phyloP scores from a whole-genome alignment of 257 asterid species.

The Solanum virginianum region DNA sequence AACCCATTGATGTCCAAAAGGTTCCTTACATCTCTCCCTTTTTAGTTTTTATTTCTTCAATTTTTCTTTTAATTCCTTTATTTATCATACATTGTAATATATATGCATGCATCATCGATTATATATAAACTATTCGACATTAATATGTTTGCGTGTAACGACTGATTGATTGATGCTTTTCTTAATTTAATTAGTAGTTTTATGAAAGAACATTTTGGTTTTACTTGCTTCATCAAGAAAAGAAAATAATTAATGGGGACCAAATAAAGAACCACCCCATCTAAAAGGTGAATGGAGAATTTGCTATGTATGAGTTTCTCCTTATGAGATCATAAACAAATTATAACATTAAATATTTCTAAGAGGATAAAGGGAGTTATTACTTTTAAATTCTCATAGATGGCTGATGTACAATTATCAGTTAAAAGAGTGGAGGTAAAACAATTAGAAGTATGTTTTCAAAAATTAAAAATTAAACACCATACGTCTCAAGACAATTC shows the following conservation, averaged over 20 bases:
- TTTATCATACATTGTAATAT: not conserved
- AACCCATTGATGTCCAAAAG: constrained; percentile 54
- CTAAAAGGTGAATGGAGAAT: not conserved
- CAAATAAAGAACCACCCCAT: not conserved
- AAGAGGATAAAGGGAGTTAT: not conserved
- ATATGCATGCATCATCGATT: not conserved
- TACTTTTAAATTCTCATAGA: not conserved
- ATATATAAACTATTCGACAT: not conserved
- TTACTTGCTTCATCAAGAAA: not conserved
- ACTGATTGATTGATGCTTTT: not conserved
- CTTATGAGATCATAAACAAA: not conserved
- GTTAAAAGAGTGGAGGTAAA: not conserved
- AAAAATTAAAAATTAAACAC: too few species aligned
- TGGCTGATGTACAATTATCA: not conserved
- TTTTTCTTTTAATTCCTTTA: not conserved
- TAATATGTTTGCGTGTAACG: not conserved
- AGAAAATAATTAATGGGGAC: not conserved
- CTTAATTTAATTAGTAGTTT: not conserved
- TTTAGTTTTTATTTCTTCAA: not conserved
- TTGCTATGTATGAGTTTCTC: not conserved
- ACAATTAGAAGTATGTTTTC: too few species aligned
- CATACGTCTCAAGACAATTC: too few species aligned
- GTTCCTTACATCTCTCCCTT: constrained; percentile 6
- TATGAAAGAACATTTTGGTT: not conserved
- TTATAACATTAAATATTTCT: not conserved